phyloP scores from a whole-genome alignment of 2,329 filamentous ascomycete genomes.

The Colletotrichum agaves region DNA sequence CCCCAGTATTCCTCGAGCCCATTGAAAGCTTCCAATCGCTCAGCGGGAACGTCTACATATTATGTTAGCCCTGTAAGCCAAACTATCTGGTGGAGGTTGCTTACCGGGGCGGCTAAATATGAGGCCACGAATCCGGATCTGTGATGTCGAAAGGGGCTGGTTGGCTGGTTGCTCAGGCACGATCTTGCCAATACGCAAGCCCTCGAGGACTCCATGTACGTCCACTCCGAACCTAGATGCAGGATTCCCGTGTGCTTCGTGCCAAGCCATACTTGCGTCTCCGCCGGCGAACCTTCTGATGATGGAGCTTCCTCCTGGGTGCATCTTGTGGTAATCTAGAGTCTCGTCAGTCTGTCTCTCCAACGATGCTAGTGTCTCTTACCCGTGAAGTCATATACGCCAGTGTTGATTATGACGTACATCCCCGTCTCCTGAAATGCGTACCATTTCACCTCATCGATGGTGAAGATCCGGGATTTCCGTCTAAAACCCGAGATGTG shows the following conservation, averaged over 20 bases:
- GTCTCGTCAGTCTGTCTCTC: not conserved
- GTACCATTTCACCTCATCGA: slow-evolving; percentile 12
- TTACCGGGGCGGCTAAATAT: not conserved
- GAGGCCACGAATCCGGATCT: slow-evolving; percentile 2
- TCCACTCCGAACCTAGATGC: not conserved
- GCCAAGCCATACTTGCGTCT: not conserved
- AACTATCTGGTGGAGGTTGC: not conserved
- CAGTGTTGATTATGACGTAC: slow-evolving; percentile 1
- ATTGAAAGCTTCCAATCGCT: not conserved
- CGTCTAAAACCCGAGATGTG: not conserved
- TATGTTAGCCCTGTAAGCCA: not conserved
- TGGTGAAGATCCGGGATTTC: not conserved
- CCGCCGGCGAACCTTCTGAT: not conserved
- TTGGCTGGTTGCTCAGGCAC: not conserved
- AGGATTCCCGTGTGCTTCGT: not conserved
- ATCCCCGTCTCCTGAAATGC: slow-evolving; percentile 5
- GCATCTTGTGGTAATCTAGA: slow-evolving; percentile 4
- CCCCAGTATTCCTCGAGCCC: not conserved
- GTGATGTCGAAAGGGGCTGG: not conserved
- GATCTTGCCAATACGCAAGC: not conserved
- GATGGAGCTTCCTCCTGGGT: slow-evolving; percentile 7
- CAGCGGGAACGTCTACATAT: not conserved
- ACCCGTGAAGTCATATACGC: slow-evolving; percentile 31
- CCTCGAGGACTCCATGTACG: not conserved
- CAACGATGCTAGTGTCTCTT: not conserved